Base-by-base conservation (phyloP, 148 eudicot species). In the Linanthus parryae region DNA sequence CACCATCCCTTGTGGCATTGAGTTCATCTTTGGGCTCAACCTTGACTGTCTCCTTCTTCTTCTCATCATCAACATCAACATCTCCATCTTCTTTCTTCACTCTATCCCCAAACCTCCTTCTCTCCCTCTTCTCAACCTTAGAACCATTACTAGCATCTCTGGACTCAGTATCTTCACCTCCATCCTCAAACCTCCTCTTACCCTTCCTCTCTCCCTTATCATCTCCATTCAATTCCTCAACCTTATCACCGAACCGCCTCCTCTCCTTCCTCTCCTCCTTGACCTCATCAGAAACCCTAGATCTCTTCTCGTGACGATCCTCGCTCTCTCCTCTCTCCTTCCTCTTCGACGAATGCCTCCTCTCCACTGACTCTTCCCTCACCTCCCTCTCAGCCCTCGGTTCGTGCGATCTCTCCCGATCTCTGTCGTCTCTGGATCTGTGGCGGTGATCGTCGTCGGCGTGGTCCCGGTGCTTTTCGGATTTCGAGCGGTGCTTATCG, bases 291-390 rank as follows among this genome's bases (percentile, higher is more conserved):
- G 54, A 61, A 64, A 69, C 70, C 81, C 79, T 74, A 72, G 53
- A 55, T 59, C 76, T 71, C 75, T 74, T 77, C 36, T 70, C 79
- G 1, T 57, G 36, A 19, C 44, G 41, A 23, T 75, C 81, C 56
- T 69, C 71, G 23, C 65, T 57, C 31, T 51, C 70, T 19, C 52
- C 67, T 54, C 76, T 70, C 31, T 62, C 72, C 29, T 73, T 72
- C 67, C 80, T 62, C 72, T 72, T 74, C 12, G 41, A 51, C 8
- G 52, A 45, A 23, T 34, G 35, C 13, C 65, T 49, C 37, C 57
- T 42, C 58, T 66, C 72, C 38, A 38, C 52, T 13, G 64, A 48
- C 20, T 75, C 73, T 48, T 64, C 82, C 36, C 68, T 68, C 54
- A 38, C 56, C 26, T 44, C 66, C 23, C 64, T 19, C 20, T 61